Evolutionary conservation across 169 alveolate species (phyloP).

Genomic region (Perkinsus marinus): DNA sequence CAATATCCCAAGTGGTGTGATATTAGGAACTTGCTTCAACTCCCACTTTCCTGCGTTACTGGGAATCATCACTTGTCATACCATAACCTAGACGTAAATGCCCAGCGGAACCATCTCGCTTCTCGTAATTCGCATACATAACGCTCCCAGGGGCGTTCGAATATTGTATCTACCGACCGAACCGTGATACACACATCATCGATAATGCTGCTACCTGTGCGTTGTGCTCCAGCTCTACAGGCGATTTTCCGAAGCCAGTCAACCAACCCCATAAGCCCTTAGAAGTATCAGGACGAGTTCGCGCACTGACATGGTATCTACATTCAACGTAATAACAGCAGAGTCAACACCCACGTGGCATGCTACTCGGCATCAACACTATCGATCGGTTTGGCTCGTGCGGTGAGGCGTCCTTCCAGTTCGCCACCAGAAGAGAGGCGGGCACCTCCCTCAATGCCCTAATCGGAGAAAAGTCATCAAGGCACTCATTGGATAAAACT

Average conservation of each 20-base stretch:
- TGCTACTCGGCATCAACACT: neutral
- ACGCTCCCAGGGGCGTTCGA: neutral
- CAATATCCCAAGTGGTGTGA: neutral
- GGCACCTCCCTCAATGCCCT: neutral
- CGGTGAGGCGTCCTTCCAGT: neutral
- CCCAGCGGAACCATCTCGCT: neutral
- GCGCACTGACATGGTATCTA: neutral
- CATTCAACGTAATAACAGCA: neutral
- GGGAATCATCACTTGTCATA: neutral
- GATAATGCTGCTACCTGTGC: neutral
- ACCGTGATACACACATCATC: neutral
- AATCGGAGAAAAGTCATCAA: neutral
- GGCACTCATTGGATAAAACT: neutral
- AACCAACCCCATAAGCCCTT: neutral
- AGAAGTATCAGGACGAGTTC: neutral
- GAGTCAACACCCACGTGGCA: neutral
- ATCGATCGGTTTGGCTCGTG: neutral
- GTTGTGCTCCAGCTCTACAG: neutral
- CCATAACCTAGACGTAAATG: neutral
- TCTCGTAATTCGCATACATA: neutral
- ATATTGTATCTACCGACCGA: neutral
- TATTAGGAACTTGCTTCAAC: neutral
- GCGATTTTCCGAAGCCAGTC: neutral
- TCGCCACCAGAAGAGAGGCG: neutral
- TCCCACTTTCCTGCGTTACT: neutral